Evolutionary conservation across 2,329 filamentous ascomycete species (phyloP), one percentile per base, ranked within the genome.

Genomic region (Dactylella cylindrospora): DNA sequence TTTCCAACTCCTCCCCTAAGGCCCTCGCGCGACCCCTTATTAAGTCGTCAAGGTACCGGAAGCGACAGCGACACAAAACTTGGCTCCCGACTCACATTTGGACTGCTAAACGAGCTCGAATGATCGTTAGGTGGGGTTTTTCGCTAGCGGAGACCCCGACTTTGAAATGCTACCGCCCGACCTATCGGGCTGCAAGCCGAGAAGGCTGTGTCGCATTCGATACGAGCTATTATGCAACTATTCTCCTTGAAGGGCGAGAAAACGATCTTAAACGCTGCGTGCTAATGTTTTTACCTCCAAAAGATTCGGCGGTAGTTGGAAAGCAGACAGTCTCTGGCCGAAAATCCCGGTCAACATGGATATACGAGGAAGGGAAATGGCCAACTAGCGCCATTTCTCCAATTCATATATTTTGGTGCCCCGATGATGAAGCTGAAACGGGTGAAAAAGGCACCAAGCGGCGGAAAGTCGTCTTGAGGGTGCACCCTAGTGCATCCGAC

Each of bases 71-170:
- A 38, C 79, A 87, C 72, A 97, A 97, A 76, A 90, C 87, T 2
- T 96, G 91, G 89, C 77, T 98, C 12, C 93, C 93, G 0, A 97
- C 93, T 5, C 93, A 98, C 72, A 75, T 94, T 66, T 98, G 87
- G 80, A 90, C 95, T 73, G 84, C 91, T 2, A 98, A 98, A 73
- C 79, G 93, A 60, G 89, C 93, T 17, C 86, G 81, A 61, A 94
- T 98, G 87, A 36, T 85, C 88, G 2, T 74, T 93, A 51, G 51
- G n/a, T 98, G 93, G 93, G 81, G 90, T 32, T 95, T 96, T 72
- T 83, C 88, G 0, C 76, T 97, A 19, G 89, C 90, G 0, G 72
- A 95, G 65, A 89, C 87, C 3, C 89, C 91, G 0, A 94, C 86
- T 22, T 84, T 89, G 70, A 98, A 98, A 76, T 84, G 85, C 45